A percentile compares a stretch with the other conserved stretches of the same genome.
These are phyloP conservation scores for sunflower (Helianthus annuus) DNA, from an alignment of 129 eudicot genomes.

Conservation along the genomic window DNA sequence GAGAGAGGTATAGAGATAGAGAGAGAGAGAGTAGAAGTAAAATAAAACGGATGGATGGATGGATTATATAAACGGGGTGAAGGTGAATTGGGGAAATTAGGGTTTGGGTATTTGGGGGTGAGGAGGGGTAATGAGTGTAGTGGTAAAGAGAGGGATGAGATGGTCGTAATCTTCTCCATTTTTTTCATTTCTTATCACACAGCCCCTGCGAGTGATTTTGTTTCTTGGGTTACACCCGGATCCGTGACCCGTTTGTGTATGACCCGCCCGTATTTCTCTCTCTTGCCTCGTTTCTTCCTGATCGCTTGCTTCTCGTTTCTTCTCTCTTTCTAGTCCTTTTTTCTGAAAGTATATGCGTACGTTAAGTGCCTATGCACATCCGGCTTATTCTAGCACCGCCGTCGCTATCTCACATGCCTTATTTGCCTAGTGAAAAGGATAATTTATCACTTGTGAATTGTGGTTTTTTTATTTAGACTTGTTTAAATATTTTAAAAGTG, in stretches of 20 bases:
- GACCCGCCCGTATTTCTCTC: constrained; percentile 24
- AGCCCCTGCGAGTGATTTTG: constrained; percentile 29
- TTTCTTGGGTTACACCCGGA: constrained; percentile 39
- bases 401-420: constrained; percentile 9
- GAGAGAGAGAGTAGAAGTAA: background rate
- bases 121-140: constrained; percentile 19
- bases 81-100: constrained; percentile 13
- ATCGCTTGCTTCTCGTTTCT: background rate
- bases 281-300: constrained; percentile 12
- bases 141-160: constrained; percentile 23
- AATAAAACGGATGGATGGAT: constrained; percentile 22
- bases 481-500: no score
- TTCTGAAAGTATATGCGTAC: constrained; percentile 39
- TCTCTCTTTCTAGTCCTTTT: background rate
- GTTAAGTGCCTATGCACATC: constrained; percentile 21
- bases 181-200: constrained; percentile 35
- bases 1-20: constrained; percentile 5
- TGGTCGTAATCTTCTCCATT: constrained; percentile 58
- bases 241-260: constrained; percentile 22
- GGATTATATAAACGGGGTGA: constrained; percentile 7
- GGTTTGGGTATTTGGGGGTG: constrained; percentile 36
- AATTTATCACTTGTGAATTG: background rate
- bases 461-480: no score
- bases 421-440: background rate
- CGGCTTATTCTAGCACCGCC: constrained; percentile 16